Evolutionary conservation across 345 rosid species (phyloP).

Genomic region (Eucalyptus rudis): DNA sequence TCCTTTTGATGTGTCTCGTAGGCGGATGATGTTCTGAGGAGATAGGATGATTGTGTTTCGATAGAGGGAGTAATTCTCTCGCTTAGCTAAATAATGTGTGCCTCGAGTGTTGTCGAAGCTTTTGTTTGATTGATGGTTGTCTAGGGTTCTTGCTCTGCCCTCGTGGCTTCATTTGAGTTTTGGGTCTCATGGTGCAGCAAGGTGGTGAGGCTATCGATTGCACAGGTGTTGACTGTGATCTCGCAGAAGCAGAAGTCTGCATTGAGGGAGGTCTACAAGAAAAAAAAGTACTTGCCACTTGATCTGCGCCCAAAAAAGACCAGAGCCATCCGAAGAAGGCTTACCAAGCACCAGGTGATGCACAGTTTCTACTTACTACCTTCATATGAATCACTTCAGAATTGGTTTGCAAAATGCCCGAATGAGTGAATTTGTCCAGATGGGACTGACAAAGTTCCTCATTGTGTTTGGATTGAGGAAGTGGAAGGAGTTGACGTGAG

Average conservation of each 20-base stretch:
- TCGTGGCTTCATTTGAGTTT: background rate
- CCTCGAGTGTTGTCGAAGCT: background rate
- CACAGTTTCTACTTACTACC: background rate
- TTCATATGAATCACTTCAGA: background rate
- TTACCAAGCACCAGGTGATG: slow-evolving; percentile 84
- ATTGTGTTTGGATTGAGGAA: background rate
- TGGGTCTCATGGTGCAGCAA: slow-evolving; percentile 31
- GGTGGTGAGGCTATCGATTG: slow-evolving; percentile 91
- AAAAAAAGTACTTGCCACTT: slow-evolving; percentile 70
- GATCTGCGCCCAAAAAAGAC: slow-evolving; percentile 97
- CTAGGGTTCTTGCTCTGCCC: background rate
- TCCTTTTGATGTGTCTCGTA: background rate
- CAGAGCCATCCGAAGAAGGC: slow-evolving; percentile 80
- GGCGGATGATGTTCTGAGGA: background rate
- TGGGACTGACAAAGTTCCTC: background rate
- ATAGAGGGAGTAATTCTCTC: background rate
- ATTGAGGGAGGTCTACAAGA: slow-evolving; percentile 71
- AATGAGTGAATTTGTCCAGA: background rate
- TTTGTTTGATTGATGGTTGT: background rate
- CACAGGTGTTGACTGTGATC: slow-evolving; percentile 83
- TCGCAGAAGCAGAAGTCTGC: slow-evolving; percentile 89
- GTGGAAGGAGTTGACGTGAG: background rate
- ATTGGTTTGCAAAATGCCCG: background rate
- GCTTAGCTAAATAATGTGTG: background rate
- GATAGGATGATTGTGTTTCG: background rate